Evolutionary conservation across 306 rosid species (phyloP), one percentile per base, ranked within the genome.

Genomic region (Abrus pulchellus): DNA sequence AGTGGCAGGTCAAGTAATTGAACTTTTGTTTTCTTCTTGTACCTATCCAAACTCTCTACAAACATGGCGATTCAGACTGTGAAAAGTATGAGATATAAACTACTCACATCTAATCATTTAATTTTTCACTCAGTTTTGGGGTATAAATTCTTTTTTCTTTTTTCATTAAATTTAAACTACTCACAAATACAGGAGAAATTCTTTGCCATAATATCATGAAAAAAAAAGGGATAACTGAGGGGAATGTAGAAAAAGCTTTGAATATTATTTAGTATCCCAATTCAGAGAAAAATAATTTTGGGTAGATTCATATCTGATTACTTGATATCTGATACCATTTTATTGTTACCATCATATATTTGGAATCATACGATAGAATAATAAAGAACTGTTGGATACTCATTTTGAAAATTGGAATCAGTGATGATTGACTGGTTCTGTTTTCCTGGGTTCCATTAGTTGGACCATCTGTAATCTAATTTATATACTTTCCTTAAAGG

Each of bases 1-100:
- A 93, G 97, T 95, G 62, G 92, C 96, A 91, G 97, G 99, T 95
- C 34, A 76, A 88, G 79, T 75, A 50, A 71, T 79, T 62, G 44
- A 41, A 68, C 78, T 49, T 66, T 8, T 63, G 2, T 72, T 83
- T 55, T 53, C 53, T 41, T 69, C 72, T 54, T 62, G 45, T 59
- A 52, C 30, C 27, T 29, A 49, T 77, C 36, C 32, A 8, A 34
- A 54, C 20, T 20, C 28, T 50, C 33, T 55, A 70, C 13, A 65
- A 57, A 55, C 14, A 40, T 36, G 44, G 54, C 29, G 14, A 27
- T 57, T 68, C 27, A 44, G 12, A 43, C 54, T 29, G 41, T 78
- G 38, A 47, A 33, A 69, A 68, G 32, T 59, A 13, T 59, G 30
- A 68, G 32, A 48, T 60, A 62, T 75, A 68, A 56, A 56, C 45